Percentiles rank a stretch among this genome's conserved stretches.
phyloP scores from a whole-genome alignment of 768 basidiomycete genomes.

The Mycena vitilis region DNA sequence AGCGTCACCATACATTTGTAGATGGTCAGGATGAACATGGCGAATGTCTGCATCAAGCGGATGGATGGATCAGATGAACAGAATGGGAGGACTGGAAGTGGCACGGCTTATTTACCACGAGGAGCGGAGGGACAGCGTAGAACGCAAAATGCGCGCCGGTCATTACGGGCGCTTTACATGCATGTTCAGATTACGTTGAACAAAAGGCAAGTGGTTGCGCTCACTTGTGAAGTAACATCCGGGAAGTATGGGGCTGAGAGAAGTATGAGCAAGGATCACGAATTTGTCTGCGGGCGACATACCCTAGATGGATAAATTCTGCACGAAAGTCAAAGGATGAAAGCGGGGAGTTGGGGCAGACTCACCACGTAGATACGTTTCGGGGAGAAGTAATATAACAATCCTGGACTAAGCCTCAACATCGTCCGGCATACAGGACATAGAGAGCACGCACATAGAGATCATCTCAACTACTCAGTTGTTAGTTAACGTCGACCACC shows the following conservation, averaged over 20 bases:
- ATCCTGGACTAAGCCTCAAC: not conserved
- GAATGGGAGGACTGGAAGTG: not conserved
- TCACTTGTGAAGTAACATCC: slow-evolving; percentile 27
- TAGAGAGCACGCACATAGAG: slow-evolving; percentile 11
- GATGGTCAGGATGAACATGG: slow-evolving; percentile 21
- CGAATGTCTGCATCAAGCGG: slow-evolving; percentile 12
- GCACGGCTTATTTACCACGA: not conserved
- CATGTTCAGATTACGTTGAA: not conserved
- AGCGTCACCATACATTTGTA: slow-evolving; percentile 20
- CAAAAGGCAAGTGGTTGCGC: not conserved
- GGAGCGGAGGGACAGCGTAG: slow-evolving; percentile 23
- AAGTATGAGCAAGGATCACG: not conserved
- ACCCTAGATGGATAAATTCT: slow-evolving; percentile 29
- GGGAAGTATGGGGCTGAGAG: slow-evolving; percentile 11
- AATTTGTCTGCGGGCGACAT: not conserved
- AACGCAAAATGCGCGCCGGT: slow-evolving; percentile 7
- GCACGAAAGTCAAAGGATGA: not conserved
- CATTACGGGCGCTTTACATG: slow-evolving; percentile 6
- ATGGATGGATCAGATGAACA: too few species aligned
- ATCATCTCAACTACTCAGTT: slow-evolving; percentile 10
- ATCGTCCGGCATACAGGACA: too few species aligned
- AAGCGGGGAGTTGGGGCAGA: not conserved
- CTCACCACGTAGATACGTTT: slow-evolving; percentile 10
- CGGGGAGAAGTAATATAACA: slow-evolving; percentile 9
- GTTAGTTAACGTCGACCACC: not conserved